phyloP scores from a whole-genome alignment of 331 rosid genomes.

The Prunus yedoensis region DNA sequence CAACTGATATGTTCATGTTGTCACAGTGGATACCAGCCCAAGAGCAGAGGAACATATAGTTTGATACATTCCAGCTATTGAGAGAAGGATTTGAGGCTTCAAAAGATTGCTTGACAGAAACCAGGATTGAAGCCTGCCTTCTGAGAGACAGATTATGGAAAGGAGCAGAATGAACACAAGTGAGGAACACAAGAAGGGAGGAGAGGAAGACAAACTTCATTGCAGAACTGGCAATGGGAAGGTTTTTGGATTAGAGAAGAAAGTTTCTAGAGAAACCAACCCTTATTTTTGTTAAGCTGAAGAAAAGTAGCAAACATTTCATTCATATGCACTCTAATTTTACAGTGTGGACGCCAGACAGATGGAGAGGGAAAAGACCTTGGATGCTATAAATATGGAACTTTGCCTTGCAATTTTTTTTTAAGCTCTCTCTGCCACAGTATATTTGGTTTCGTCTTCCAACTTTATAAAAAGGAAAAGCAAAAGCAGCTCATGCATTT shows the following conservation, averaged over 20 bases:
- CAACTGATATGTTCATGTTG: slow-evolving; percentile 40
- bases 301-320: slow-evolving; percentile 28
- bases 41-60: slow-evolving; percentile 57
- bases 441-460: slow-evolving; percentile 48
- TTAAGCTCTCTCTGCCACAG: slow-evolving; percentile 13
- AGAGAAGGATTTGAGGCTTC: slow-evolving; percentile 45
- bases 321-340: neutral
- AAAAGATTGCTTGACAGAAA: slow-evolving; percentile 57
- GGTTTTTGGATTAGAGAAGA: slow-evolving; percentile 24
- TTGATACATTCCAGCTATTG: slow-evolving; percentile 50
- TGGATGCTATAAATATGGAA: slow-evolving; percentile 24
- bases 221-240: slow-evolving; percentile 13
- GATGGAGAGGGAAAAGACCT: slow-evolving; percentile 23
- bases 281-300: slow-evolving; percentile 1
- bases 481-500: slow-evolving; percentile 46
- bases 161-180: slow-evolving; percentile 35
- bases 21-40: slow-evolving; percentile 79
- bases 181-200: slow-evolving; percentile 15
- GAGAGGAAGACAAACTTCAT: slow-evolving; percentile 28
- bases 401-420: slow-evolving; percentile 19
- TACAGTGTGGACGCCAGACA: slow-evolving; percentile 25
- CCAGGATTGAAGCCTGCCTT: slow-evolving; percentile 68
- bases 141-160: slow-evolving; percentile 43
- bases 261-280: slow-evolving; percentile 20
- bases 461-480: slow-evolving; percentile 73